Base-by-base conservation (phyloP, 129 eudicot genomes). In the carrot (Daucus carota) region DNA sequence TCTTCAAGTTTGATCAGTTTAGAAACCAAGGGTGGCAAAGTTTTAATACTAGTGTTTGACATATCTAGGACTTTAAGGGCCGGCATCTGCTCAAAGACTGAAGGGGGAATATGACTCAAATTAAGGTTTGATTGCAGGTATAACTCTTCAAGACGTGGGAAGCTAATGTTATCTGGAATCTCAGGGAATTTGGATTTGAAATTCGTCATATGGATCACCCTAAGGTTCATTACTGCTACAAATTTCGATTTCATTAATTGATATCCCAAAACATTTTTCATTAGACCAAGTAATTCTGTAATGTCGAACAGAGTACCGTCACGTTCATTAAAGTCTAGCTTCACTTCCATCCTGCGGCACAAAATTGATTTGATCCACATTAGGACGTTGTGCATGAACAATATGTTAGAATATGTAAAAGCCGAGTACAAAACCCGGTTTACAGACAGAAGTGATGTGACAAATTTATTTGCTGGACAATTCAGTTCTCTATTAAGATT, bases 1-100 rank as follows among this genome's bases (percentile, higher is more conserved):
- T 78, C 62, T 17, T 42, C 41, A 2, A 84, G 79, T 34, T 50
- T 12, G 42, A 48, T 41, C 36, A 84, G 72, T 38, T 50, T 80
- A 9, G 79, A 76, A 73, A 84, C 60, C 46, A 81, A 76, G 28
- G 33, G 68, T 32, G 75, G 40, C 70, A 84, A 36, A 38, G 24
- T 36, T 41, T 54, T 60, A 15, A 84, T 80, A 72, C 79, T 75
- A 18, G 84, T 84, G 42, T 41, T 41, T n/a, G 84, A 80, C 38
- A 84, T 38, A 81, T 84, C 75, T 11, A 84, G 44, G 54, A 16
- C 20, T 47, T 17, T 16, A 47, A 47, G 54, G n/a, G 7, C 54
- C 54, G 8, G 54, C 6, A 47, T 3, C 17, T 1, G 54, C 54
- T 2, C 54, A 47, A 80, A 83, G 72, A 83, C 80, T 34, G 59